Conservation (phyloP, 352 stramenopile genomes). For the Pythium dissotocum region DNA sequence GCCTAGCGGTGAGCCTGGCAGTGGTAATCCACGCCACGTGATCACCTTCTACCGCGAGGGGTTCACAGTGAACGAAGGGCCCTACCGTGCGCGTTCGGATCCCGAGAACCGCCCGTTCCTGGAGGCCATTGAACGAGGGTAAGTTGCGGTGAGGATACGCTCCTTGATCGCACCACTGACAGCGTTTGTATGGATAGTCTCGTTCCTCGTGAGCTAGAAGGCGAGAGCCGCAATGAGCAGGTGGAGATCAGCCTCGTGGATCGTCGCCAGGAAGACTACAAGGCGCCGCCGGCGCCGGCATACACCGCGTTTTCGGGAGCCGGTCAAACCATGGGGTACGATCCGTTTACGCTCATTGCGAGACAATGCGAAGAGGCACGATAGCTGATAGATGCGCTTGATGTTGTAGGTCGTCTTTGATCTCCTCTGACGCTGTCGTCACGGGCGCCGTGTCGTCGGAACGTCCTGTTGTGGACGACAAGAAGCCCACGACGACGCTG, state of each 20-base stretch:
- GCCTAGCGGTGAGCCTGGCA: conserved; percentile 14
- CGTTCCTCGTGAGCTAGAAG: conserved; percentile 76
- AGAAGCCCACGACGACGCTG: conserved; percentile 84
- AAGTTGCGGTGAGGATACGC: neutral
- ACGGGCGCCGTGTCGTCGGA: conserved; percentile 34
- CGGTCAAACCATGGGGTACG: conserved; percentile 54
- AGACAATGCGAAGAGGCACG: neutral
- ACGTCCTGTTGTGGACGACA: conserved; percentile 80
- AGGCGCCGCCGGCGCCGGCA: conserved; percentile 55
- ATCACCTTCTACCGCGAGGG: conserved; percentile 87
- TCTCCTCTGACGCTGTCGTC: conserved; percentile 51
- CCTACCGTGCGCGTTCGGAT: conserved; percentile 73
- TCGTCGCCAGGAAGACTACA: conserved; percentile 85
- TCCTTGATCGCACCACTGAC: neutral
- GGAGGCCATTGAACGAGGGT: conserved; percentile 78
- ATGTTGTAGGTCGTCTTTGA: conserved; percentile 36
- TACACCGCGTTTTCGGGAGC: conserved; percentile 88
- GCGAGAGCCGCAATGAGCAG: conserved; percentile 60
- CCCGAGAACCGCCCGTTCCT: conserved; percentile 76
- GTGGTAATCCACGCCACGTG: conserved; percentile 46
- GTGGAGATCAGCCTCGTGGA: conserved; percentile 87
- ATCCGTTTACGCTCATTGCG: neutral
- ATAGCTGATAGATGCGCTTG: neutral
- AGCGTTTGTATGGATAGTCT: conserved; percentile 33
- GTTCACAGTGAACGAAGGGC: conserved; percentile 81